Evolutionary conservation across 768 basidiomycete species (phyloP), one percentile per base, ranked within the genome.

Genomic region (Tubosaeta brunneosetosa): DNA sequence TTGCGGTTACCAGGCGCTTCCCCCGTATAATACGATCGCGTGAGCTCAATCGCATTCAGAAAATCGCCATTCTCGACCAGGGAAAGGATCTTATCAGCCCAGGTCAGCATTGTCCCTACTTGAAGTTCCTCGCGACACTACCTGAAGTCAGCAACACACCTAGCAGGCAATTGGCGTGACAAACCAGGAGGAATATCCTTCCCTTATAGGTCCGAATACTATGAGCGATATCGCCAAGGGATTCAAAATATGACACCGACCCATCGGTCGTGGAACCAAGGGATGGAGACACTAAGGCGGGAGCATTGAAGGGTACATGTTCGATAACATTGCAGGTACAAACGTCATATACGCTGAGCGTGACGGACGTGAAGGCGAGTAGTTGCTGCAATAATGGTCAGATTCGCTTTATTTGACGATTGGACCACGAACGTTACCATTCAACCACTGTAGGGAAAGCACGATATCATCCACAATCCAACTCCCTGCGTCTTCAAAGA

Each of bases 71-170:
- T 77, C 62, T 91, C 80, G 26, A 98, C 93, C 43, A 86, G 80
- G 1, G 82, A 77, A 41, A 99, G 74, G 22, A 98, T 85, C 41
- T 87, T 84, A 66, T 99, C 97, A 6, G 95, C 92, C 97, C 97
- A 99, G 1, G 92, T 91, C 29, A 94, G 74, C 19, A 98, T 74
- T 2, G 88, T 90, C 26, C 93, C 97, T 3, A 88, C 92, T 64
- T 80, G 77, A 1, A 97, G 56, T 44, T 81, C 80, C 51, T 84
- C 75, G 47, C 77, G 76, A 44, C 81, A 80, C 91, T 89, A 58
- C 29, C n/a, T 48, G 19, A 50, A 26, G 41, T 64, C 11, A 60
- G 42, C 43, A 49, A 42, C 22, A 41, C 12, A 12, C 49, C 19
- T 32, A 1, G 50, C 37, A 55, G n/a, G 36, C 27, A 29, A 22